Percentiles rank a stretch among this genome's conserved stretches.
These are phyloP conservation scores for Euphorbia celastroides DNA, from an alignment of 441 rosid species.

Conservation along the genomic window DNA sequence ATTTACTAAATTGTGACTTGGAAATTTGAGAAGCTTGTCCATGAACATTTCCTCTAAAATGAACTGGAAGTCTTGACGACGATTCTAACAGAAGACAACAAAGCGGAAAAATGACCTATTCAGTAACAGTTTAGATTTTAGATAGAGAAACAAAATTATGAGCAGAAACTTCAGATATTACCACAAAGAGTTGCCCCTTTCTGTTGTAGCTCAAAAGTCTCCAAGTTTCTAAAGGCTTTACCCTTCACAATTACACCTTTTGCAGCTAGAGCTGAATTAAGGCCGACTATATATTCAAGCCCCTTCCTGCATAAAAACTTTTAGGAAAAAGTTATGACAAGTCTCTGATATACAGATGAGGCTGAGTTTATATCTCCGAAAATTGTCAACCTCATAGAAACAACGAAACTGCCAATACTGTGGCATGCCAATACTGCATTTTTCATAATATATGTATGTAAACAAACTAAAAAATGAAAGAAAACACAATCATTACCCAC, in stretches of 20 bases:
- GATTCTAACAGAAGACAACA: constrained; percentile 17
- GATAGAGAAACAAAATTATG: neutral
- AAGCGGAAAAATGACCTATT: neutral
- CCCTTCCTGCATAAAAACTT: constrained; percentile 16
- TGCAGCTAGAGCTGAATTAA: constrained; percentile 36
- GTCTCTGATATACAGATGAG: neutral
- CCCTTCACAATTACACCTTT: constrained; percentile 34
- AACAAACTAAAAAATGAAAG: neutral
- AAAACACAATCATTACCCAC: neutral
- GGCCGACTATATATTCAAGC: constrained; percentile 26
- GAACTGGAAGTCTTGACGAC: constrained; percentile 30
- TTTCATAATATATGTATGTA: neutral
- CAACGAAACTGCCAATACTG: neutral
- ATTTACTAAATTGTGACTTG: constrained; percentile 30
- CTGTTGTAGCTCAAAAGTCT: constrained; percentile 26
- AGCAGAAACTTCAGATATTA: constrained; percentile 14
- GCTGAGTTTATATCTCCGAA: neutral
- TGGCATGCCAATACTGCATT: neutral
- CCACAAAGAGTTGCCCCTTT: constrained; percentile 34
- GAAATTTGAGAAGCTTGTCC: constrained; percentile 28
- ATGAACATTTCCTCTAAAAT: constrained; percentile 28
- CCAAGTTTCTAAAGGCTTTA: constrained; percentile 33
- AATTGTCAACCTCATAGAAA: neutral
- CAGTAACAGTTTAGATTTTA: neutral
- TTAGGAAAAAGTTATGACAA: neutral